These are phyloP conservation scores for Stachybotrys echinatus DNA, from an alignment of 2,329 filamentous ascomycete genomes.

Conservation along the genomic window DNA sequence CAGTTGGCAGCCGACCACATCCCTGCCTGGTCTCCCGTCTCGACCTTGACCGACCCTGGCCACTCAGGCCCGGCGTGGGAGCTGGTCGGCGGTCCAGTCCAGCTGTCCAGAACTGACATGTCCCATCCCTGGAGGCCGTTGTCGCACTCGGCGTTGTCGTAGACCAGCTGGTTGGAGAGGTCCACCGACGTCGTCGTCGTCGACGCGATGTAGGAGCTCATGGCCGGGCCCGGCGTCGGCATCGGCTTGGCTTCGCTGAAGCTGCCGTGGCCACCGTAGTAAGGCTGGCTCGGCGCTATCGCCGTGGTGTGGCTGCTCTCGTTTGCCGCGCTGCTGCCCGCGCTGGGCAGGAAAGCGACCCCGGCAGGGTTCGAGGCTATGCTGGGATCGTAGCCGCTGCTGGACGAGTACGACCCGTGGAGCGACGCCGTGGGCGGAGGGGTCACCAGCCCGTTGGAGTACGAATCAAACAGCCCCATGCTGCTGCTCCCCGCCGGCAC, in stretches of 20 bases:
- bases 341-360: constrained; percentile 24
- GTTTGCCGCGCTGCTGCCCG: constrained; percentile 18
- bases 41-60: constrained; percentile 24
- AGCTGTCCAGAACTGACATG: constrained; percentile 28
- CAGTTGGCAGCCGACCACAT: constrained; percentile 30
- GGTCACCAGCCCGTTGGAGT: constrained; percentile 47
- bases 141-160: constrained; percentile 26
- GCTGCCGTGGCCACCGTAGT: constrained; percentile 25
- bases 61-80: constrained; percentile 23
- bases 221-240: constrained; percentile 19
- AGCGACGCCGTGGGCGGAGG: constrained; percentile 51
- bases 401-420: constrained; percentile 38
- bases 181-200: constrained; percentile 21
- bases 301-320: constrained; percentile 17
- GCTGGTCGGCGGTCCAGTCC: constrained; percentile 19
- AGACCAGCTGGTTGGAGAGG: constrained; percentile 24
- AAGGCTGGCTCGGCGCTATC: constrained; percentile 20
- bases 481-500: constrained; percentile 25
- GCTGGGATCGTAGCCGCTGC: constrained; percentile 35
- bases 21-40: constrained; percentile 19
- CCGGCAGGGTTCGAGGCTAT: constrained; percentile 20
- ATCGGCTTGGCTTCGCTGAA: constrained; percentile 29
- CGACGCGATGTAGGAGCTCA: constrained; percentile 22
- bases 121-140: constrained; percentile 30
- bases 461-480: constrained; percentile 42